A percentile compares a stretch with the other conserved stretches of the same genome.
These are phyloP conservation scores for Tuber aestivum DNA, from an alignment of 495 filamentous ascomycete genomes.

Conservation along the genomic window DNA sequence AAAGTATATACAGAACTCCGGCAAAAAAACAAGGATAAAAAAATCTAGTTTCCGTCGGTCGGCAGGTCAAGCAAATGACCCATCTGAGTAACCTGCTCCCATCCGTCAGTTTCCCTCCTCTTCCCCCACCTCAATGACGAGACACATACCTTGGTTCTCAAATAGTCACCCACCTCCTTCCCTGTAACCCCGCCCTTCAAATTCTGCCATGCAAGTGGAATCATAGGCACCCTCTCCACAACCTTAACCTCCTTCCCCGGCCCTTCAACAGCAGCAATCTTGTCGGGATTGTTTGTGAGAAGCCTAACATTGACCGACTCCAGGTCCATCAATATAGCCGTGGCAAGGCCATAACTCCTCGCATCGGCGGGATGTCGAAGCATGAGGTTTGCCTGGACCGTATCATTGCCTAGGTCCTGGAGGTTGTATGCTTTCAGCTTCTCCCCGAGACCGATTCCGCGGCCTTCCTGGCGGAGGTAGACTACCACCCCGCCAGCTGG, in stretches of 20 bases:
- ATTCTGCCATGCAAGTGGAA: constrained; percentile 89
- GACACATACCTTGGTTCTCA: constrained; percentile 76
- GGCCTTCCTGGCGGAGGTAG: constrained; percentile 91
- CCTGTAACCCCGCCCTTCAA: constrained; percentile 75
- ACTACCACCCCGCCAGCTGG: constrained; percentile 81
- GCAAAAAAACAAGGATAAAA: not conserved
- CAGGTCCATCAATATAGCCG: constrained; percentile 84
- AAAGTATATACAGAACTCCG: not conserved
- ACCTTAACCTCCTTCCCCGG: constrained; percentile 80
- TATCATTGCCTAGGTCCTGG: constrained; percentile 90
- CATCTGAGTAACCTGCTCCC: constrained; percentile 37
- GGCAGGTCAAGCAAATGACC: constrained; percentile 38
- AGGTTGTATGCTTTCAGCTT: constrained; percentile 98
- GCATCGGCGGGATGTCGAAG: constrained; percentile 92
- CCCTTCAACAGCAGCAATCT: constrained; percentile 89
- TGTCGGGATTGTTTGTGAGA: constrained; percentile 97
- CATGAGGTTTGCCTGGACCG: constrained; percentile 89
- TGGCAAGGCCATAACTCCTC: constrained; percentile 86
- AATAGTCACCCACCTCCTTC: constrained; percentile 83
- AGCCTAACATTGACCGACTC: constrained; percentile 70
- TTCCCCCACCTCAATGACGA: not conserved
- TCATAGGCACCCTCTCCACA: constrained; percentile 86
- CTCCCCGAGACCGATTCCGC: constrained; percentile 87
- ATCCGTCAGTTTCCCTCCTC: constrained; percentile 9
- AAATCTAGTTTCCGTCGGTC: constrained; percentile 11